phyloP scores from a whole-genome alignment of 805 yeast genomes.

The Wickerhamomyces rabaulensis region DNA sequence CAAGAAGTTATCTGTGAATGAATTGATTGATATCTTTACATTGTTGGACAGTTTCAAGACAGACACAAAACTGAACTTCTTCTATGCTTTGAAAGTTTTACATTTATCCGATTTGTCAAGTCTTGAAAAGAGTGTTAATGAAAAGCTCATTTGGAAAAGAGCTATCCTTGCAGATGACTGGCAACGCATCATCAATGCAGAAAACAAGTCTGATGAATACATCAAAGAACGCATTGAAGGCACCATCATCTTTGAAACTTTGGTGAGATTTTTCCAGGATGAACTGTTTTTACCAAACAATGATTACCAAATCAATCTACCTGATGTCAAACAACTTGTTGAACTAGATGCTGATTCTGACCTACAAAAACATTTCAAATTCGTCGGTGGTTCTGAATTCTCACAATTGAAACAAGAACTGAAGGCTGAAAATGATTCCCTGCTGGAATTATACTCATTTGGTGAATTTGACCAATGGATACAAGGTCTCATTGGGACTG shows the following conservation, averaged over 20 bases:
- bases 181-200: slow-evolving; percentile 32
- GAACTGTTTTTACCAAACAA: slow-evolving; percentile 24
- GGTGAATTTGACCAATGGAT: slow-evolving; percentile 24
- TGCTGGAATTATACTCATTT: slow-evolving; percentile 8
- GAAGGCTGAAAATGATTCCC: slow-evolving; percentile 18
- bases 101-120: slow-evolving; percentile 29
- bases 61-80: slow-evolving; percentile 27
- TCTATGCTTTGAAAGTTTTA: slow-evolving; percentile 47
- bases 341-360: slow-evolving; percentile 15
- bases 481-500: slow-evolving; percentile 31
- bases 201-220: slow-evolving; percentile 37
- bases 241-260: slow-evolving; percentile 42
- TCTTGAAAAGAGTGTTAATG: slow-evolving; percentile 29
- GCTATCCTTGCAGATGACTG: slow-evolving; percentile 51
- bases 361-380: slow-evolving; percentile 18
- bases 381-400: slow-evolving; percentile 19
- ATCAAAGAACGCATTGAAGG: slow-evolving; percentile 33
- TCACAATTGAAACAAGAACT: slow-evolving; percentile 20
- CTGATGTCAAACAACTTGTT: slow-evolving; percentile 18
- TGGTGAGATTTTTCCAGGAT: slow-evolving; percentile 31
- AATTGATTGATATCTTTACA: slow-evolving; percentile 49
- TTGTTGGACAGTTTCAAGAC: slow-evolving; percentile 32
- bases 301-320: slow-evolving; percentile 25
- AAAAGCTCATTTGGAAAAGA: slow-evolving; percentile 52
- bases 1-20: slow-evolving; percentile 35